Conservation (phyloP, 2,329 filamentous ascomycete genomes). For the Pestalotiopsis sp. region DNA sequence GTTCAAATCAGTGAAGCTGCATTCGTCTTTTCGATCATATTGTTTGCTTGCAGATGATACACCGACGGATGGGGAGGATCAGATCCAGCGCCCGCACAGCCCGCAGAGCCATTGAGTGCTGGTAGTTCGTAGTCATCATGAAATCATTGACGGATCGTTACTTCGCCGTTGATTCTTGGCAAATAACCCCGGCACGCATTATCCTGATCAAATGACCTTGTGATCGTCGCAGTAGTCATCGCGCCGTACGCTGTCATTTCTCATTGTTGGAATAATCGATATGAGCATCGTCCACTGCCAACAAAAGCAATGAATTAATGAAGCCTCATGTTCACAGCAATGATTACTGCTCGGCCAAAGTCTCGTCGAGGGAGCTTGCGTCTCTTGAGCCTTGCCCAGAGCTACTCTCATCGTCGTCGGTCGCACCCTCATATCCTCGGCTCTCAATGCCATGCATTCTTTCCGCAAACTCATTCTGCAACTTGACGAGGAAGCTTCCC, state of each 20-base stretch:
- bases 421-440: not conserved
- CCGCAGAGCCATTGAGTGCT: not conserved
- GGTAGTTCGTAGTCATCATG: not conserved
- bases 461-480: constrained; percentile 76
- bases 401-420: not conserved
- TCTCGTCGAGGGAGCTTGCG: not conserved
- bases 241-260: not conserved
- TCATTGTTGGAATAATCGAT: not conserved
- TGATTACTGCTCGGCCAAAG: not conserved
- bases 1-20: not conserved
- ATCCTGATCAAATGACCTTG: not conserved
- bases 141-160: not conserved
- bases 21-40: not conserved
- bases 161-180: not conserved
- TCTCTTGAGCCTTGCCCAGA: not conserved
- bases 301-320: not conserved
- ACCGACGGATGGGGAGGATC: not conserved
- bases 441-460: constrained; percentile 71
- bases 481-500: constrained; percentile 61
- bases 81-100: not conserved
- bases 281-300: not conserved
- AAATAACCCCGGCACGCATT: not conserved
- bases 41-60: not conserved
- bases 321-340: not conserved
- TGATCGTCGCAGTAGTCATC: not conserved